Evolutionary conservation across 164 flowering plant species (phyloP), one percentile per base, ranked within the genome.

Genomic region (Brasenia schreberi): DNA sequence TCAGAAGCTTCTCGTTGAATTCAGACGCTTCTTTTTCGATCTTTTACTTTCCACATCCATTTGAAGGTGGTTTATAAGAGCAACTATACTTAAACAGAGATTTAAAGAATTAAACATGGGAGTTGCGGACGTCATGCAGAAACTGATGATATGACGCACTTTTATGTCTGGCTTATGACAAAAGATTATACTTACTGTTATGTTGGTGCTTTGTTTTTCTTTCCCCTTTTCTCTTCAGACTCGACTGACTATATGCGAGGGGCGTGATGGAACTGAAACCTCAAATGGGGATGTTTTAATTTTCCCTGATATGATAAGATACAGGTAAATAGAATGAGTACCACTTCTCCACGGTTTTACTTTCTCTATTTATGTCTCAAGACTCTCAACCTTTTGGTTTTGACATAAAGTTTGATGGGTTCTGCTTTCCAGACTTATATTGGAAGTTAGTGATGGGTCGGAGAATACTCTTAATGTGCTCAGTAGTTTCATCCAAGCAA

Each of bases 291-390:
- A 91, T 75, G 82, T 94, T 43, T 62, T 89, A 68, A 73, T 91
- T 67, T 94, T 91, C 65, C 97, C 97, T 0, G 94, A 91, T 1
- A 91, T 89, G 99, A 69, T 89, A 73, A 81, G 77, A 74, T 91
- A 85, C 81, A 86, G 84, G 97, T 94, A 68, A 69, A 9, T 49
- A 14, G 56, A 49, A 9, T 49, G 56, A 49, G 56, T 49, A 9
- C 12, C 12, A 49, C 10, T 4, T 49, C 56, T 9, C 9, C 10
- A 9, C 16, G 10, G 16, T 49, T 49, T 49, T 49, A 9, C 16
- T 14, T 14, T 49, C 16, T 49, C 56, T 49, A 9, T 49, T 33
- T 14, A 9, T 49, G 56, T 9, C 56, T 5, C n/a, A n/a, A n/a
- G n/a, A n/a, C n/a, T n/a, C n/a, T n/a, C 16, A 6, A 49, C 16